These are phyloP conservation scores for Cichorium intybus DNA, from an alignment of 140 eudicot genomes.

Conservation along the genomic window DNA sequence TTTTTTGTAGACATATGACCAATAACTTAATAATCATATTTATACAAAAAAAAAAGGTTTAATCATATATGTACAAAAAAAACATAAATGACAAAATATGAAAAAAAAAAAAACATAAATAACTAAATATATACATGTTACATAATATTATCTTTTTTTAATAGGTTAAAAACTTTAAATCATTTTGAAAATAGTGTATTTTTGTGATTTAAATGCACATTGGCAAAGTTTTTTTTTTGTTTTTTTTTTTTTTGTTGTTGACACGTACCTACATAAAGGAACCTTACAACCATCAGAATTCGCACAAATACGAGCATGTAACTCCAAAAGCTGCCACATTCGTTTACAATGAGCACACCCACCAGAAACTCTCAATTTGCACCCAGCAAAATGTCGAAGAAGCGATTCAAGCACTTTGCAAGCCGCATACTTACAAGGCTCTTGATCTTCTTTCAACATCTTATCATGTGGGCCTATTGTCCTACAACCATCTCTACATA, in stretches of 20 bases:
- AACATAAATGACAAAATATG: too few species aligned
- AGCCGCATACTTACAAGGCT: conserved; percentile 57
- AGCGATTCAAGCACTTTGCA: conserved; percentile 81
- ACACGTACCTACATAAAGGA: conserved; percentile 83
- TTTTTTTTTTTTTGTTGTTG: background rate
- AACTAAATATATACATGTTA: too few species aligned
- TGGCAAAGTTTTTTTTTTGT: too few species aligned
- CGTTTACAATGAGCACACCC: conserved; percentile 86
- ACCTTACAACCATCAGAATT: conserved; percentile 73
- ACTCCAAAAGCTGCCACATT: conserved; percentile 91
- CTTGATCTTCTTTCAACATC: conserved; percentile 50
- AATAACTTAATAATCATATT: too few species aligned
- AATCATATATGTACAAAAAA: too few species aligned
- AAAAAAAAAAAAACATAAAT: too few species aligned
- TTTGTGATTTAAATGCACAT: too few species aligned
- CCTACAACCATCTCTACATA: conserved; percentile 76
- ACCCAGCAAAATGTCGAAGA: conserved; percentile 71
- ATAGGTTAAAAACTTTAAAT: too few species aligned
- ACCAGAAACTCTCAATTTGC: conserved; percentile 67
- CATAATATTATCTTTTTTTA: too few species aligned
- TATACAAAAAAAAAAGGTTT: too few species aligned
- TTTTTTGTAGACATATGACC: too few species aligned
- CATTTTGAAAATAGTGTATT: too few species aligned
- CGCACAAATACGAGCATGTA: conserved; percentile 75
- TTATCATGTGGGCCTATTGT: conserved; percentile 77